Conservation (phyloP, 2,329 filamentous ascomycete species). For the Thelonectria olida region DNA sequence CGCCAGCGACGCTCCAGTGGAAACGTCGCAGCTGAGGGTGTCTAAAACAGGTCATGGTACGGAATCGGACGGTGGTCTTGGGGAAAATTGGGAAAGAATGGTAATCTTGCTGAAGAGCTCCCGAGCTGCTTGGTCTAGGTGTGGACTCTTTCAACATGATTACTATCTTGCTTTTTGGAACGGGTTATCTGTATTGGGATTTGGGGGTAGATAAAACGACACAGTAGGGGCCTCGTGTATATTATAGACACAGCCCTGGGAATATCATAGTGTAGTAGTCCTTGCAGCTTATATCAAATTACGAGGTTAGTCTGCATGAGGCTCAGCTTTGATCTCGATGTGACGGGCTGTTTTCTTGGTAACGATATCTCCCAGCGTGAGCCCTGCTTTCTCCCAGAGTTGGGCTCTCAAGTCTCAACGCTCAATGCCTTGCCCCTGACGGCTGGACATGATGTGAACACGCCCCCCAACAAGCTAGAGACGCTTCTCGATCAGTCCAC, state of each 20-base stretch:
- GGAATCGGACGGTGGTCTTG: not conserved
- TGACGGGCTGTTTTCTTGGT: too few species aligned
- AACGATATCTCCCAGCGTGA: not conserved
- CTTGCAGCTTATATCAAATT: not conserved
- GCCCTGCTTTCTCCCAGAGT: not conserved
- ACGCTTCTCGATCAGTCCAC: not conserved
- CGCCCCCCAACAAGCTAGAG: too few species aligned
- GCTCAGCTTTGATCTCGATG: not conserved
- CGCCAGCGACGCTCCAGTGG: not conserved
- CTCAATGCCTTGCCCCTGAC: not conserved
- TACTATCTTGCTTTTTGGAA: not conserved
- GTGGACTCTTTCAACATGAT: too few species aligned
- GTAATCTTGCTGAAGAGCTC: not conserved
- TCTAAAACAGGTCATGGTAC: too few species aligned
- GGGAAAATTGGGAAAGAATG: not conserved
- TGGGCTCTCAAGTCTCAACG: not conserved
- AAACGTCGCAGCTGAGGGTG: not conserved
- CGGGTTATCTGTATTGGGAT: not conserved
- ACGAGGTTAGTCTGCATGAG: not conserved
- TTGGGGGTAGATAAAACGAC: constrained; percentile 6
- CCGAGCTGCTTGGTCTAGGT: not conserved
- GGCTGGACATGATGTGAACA: too few species aligned
- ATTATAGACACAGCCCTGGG: constrained; percentile 13
- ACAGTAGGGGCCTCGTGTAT: constrained; percentile 4
- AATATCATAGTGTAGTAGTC: not conserved